These are phyloP conservation scores for Hypoxylon sp. DNA, from an alignment of 2,329 filamentous ascomycete genomes.

Conservation along the genomic window DNA sequence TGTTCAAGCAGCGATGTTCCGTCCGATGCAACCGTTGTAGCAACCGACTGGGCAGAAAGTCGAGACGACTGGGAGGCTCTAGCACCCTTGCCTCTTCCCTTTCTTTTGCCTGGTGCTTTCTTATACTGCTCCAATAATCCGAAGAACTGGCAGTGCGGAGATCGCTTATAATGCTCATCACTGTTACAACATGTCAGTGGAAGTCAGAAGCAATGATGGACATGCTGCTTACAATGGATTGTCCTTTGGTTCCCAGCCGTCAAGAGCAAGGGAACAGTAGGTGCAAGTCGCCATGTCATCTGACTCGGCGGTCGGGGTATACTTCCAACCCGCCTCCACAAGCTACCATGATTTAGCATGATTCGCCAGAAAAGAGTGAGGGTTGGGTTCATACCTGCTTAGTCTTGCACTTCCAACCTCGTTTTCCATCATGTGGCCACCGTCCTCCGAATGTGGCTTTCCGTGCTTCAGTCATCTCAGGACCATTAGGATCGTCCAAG, in stretches of 20 bases:
- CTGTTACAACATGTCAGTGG: conserved; percentile 59
- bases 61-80: conserved; percentile 79
- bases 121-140: conserved; percentile 72
- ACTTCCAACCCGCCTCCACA: conserved; percentile 94
- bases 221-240: conserved; percentile 78
- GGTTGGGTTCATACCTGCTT: conserved; percentile 75
- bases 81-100: conserved; percentile 67
- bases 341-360: conserved; percentile 68
- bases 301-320: conserved; percentile 85
- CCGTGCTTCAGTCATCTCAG: conserved; percentile 81
- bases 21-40: conserved; percentile 66
- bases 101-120: conserved; percentile 66
- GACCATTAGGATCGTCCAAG: conserved; percentile 80
- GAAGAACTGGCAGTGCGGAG: conserved; percentile 87
- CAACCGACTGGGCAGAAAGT: conserved; percentile 70
- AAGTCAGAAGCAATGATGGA: not conserved
- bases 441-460: conserved; percentile 84
- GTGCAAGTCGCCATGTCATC: conserved; percentile 92
- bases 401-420: conserved; percentile 89
- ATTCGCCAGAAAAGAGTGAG: not conserved
- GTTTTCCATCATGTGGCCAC: conserved; percentile 93
- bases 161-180: conserved; percentile 87
- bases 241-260: conserved; percentile 95
- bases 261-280: conserved; percentile 90
- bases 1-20: conserved; percentile 64